Percentiles rank a stretch among this genome's conserved stretches.
These are phyloP conservation scores for Exophiala aquamarina DNA, from an alignment of 2,329 filamentous ascomycete species.

Conservation along the genomic window DNA sequence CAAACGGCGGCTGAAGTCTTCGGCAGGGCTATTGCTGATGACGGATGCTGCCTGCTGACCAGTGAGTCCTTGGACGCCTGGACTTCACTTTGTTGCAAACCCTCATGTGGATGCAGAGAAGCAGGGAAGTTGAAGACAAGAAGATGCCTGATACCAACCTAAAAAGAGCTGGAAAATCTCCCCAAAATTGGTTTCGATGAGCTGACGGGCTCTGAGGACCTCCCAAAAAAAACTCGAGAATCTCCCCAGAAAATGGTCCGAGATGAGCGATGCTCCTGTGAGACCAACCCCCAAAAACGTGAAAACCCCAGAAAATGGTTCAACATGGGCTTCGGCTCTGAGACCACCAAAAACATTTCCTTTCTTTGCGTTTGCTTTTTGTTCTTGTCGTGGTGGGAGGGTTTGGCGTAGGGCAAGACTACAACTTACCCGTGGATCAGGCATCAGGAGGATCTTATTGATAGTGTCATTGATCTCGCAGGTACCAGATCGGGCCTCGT, in stretches of 20 bases:
- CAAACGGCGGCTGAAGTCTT: conserved; percentile 10
- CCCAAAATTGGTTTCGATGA: conserved; percentile 10
- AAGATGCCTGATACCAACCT: neutral
- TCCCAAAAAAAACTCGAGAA: conserved; percentile 18
- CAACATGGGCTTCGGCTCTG: neutral
- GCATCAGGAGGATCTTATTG: too few relatives aligned
- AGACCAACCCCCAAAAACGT: neutral
- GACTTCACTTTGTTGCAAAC: conserved; percentile 6
- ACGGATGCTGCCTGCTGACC: conserved; percentile 13
- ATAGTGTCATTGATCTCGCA: neutral
- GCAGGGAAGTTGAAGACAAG: neutral
- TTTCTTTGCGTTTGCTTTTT: conserved; percentile 1
- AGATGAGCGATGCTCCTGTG: conserved; percentile 6
- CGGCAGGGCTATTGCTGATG: conserved; percentile 22
- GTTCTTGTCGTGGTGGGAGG: conserved; percentile 2
- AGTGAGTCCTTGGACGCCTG: conserved; percentile 16
- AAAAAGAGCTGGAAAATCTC: conserved; percentile 3
- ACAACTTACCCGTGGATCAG: too few relatives aligned
- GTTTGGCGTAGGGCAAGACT: too few relatives aligned
- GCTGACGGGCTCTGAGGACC: conserved; percentile 8
- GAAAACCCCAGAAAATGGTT: too few relatives aligned
- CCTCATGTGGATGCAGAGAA: conserved; percentile 10
- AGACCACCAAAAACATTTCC: neutral
- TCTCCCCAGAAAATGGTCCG: conserved; percentile 18
- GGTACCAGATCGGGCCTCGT: conserved; percentile 4